Percentiles rank a stretch among this genome's conserved stretches.
These are phyloP conservation scores for Anthracocystis panici-leucophaei DNA, from an alignment of 1,284 basidiomycete genomes.

Conservation along the genomic window DNA sequence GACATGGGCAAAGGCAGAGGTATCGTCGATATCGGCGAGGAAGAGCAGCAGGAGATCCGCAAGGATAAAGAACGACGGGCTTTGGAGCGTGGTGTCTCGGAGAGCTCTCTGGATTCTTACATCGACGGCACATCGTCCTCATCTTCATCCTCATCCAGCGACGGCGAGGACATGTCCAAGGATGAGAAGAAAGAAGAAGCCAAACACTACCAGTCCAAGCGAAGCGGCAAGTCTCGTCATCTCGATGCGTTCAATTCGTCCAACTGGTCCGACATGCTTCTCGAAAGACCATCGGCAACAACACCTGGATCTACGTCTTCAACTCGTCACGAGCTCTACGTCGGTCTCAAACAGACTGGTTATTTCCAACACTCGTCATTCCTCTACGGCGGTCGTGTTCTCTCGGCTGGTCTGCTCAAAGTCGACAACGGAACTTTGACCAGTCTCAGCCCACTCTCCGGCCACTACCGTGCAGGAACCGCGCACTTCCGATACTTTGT, in stretches of 20 bases:
- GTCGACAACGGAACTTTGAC: conserved; percentile 55
- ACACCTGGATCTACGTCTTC: conserved; percentile 63
- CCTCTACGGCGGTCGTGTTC: conserved; percentile 59
- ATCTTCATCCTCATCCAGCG: conserved; percentile 29
- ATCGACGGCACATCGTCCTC: conserved; percentile 37
- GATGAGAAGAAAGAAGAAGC: conserved; percentile 24
- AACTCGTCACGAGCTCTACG: conserved; percentile 61
- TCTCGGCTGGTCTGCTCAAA: conserved; percentile 58
- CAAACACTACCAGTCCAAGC: conserved; percentile 48
- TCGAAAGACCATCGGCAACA: conserved; percentile 58
- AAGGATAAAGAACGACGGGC: conserved; percentile 30
- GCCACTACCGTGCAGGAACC: conserved; percentile 58
- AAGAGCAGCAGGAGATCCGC: conserved; percentile 53
- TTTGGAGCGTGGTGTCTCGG: conserved; percentile 40
- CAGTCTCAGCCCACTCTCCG: conserved; percentile 54
- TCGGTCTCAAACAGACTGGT: conserved; percentile 63
- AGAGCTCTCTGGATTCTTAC: conserved; percentile 39
- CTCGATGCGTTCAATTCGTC: conserved; percentile 45
- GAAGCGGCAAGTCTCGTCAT: conserved; percentile 40
- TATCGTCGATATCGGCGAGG: conserved; percentile 62
- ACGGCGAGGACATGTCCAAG: conserved; percentile 45
- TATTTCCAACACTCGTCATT: conserved; percentile 64
- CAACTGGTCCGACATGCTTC: conserved; percentile 56
- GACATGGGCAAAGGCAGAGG: conserved; percentile 65
- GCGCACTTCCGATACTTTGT: conserved; percentile 63